phyloP scores from a whole-genome alignment of 192 early-diverging fungal species.

The Gryganskiella cystojenkinii region DNA sequence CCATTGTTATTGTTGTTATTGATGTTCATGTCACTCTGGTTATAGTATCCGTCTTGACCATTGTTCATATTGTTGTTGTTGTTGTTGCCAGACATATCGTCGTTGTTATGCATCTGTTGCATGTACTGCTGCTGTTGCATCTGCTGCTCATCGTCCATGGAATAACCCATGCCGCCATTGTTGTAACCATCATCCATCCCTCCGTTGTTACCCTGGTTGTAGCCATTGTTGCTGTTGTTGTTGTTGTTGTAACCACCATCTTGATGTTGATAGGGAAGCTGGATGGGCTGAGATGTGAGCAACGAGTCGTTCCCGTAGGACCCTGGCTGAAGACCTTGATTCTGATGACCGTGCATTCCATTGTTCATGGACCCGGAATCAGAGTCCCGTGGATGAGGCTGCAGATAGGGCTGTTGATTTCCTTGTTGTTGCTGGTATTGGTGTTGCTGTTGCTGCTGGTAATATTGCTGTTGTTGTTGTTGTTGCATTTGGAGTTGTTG shows the following conservation, averaged over 20 bases:
- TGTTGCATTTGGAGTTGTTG: slow-evolving; percentile 17
- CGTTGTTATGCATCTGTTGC: slow-evolving; percentile 9
- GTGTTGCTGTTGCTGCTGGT: slow-evolving; percentile 18
- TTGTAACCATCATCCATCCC: slow-evolving; percentile 26
- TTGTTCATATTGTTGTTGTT: background rate
- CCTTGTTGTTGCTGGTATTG: slow-evolving; percentile 1
- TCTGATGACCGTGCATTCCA: background rate
- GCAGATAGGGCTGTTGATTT: slow-evolving; percentile 1
- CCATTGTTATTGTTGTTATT: background rate
- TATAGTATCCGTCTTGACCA: slow-evolving; percentile 2
- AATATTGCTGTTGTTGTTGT: slow-evolving; percentile 5
- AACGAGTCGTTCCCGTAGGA: slow-evolving; percentile 3
- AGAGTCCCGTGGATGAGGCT: slow-evolving; percentile 3
- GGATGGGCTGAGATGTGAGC: slow-evolving; percentile 30
- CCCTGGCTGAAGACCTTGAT: background rate
- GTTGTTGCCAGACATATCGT: slow-evolving; percentile 4
- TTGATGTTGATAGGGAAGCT: slow-evolving; percentile 17
- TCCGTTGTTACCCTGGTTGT: slow-evolving; percentile 17
- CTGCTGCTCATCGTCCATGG: slow-evolving; percentile 12
- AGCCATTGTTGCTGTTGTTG: slow-evolving; percentile 6
- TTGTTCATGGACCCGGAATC: slow-evolving; percentile 18
- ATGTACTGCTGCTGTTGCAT: slow-evolving; percentile 10
- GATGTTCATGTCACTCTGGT: background rate
- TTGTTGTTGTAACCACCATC: background rate
- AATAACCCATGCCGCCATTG: background rate